Percentiles rank a stretch among this genome's conserved stretches.
These are phyloP conservation scores for Cercospora citrullina DNA, from an alignment of 2,329 filamentous ascomycete genomes.

Conservation along the genomic window DNA sequence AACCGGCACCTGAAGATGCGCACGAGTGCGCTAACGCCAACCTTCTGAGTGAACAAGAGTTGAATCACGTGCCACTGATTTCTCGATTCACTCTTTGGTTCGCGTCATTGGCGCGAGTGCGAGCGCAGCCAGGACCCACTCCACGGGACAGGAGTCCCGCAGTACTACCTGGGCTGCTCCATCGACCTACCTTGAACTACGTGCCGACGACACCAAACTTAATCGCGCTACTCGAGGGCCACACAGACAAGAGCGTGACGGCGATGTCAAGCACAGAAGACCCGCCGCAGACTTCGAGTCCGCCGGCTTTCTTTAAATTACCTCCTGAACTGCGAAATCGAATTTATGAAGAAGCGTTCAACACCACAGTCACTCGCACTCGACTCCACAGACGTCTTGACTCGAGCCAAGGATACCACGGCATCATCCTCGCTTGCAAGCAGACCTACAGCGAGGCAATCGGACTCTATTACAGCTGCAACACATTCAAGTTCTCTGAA, in stretches of 20 bases:
- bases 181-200: background rate
- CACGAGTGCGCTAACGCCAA: background rate
- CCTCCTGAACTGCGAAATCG: conserved; percentile 17
- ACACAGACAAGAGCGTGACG: background rate
- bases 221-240: background rate
- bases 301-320: background rate
- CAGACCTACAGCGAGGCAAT: conserved; percentile 17
- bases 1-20: background rate
- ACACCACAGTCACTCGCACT: background rate
- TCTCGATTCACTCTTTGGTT: background rate
- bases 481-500: conserved; percentile 5
- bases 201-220: background rate
- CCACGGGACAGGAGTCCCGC: background rate
- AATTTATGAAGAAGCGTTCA: conserved; percentile 13
- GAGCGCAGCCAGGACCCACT: background rate
- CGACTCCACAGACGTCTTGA: no score
- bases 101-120: background rate
- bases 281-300: background rate
- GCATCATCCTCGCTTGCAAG: conserved; percentile 21
- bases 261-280: background rate
- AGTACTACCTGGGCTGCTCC: background rate
- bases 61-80: background rate
- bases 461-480: conserved; percentile 17
- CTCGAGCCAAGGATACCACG: background rate
- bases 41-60: background rate